phyloP scores from a whole-genome alignment of 495 filamentous ascomycete genomes.

The Penicillium riverlandense region DNA sequence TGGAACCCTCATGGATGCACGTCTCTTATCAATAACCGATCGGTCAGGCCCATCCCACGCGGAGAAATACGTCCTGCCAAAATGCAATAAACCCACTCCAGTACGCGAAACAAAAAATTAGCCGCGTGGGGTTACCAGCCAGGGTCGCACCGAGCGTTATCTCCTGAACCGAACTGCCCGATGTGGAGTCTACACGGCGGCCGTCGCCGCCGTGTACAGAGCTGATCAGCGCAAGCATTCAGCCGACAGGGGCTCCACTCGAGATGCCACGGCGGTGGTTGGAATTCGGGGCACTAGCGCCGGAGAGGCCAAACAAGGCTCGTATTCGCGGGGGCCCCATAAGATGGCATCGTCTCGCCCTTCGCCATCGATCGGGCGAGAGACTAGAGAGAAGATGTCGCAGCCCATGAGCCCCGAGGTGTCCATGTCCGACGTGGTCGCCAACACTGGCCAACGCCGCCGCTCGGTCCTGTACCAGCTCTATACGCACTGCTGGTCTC shows the following conservation, averaged over 20 bases:
- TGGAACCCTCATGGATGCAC: too few relatives aligned
- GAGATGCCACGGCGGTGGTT: slow-evolving; percentile 1
- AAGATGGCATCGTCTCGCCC: background rate
- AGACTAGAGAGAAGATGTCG: slow-evolving; percentile 7
- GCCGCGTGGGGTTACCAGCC: slow-evolving; percentile 5
- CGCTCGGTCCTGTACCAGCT: slow-evolving; percentile 11
- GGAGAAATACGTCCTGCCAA: background rate
- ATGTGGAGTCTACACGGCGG: slow-evolving; percentile 5
- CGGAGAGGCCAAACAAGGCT: slow-evolving; percentile 1
- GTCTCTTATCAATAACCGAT: too few relatives aligned
- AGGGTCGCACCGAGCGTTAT: slow-evolving; percentile 6
- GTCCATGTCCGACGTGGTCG: background rate
- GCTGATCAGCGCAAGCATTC: background rate
- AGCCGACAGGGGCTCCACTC: background rate
- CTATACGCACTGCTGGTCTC: slow-evolving; percentile 33
- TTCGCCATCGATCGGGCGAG: background rate
- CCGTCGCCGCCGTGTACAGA: background rate
- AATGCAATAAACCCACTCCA: slow-evolving; percentile 2
- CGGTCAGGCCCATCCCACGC: background rate
- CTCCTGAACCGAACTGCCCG: slow-evolving; percentile 3
- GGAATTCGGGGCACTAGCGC: slow-evolving; percentile 9
- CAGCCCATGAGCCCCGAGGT: slow-evolving; percentile 1
- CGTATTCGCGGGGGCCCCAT: background rate
- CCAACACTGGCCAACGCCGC: background rate
- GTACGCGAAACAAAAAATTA: background rate